These are phyloP conservation scores for Zygotorulaspora mrakii DNA, from an alignment of 1,139 yeast species.

Conservation along the genomic window DNA sequence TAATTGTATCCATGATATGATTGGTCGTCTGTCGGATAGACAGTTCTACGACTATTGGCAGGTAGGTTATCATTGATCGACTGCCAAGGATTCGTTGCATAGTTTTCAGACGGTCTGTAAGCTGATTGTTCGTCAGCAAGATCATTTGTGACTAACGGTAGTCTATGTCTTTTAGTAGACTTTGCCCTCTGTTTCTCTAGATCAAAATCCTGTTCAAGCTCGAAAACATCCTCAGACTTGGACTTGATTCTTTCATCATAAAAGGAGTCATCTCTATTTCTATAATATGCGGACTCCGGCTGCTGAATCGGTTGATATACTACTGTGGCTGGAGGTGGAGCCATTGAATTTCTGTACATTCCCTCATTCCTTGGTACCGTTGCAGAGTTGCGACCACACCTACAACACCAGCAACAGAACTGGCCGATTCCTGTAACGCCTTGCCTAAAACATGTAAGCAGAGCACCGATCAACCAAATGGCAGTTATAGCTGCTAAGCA, in stretches of 20 bases:
- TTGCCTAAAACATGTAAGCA: conserved; percentile 41
- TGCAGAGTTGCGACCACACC: conserved; percentile 19
- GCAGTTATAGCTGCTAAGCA: conserved; percentile 47
- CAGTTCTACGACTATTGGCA: conserved; percentile 7
- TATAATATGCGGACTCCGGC: conserved; percentile 29
- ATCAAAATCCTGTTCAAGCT: conserved; percentile 34
- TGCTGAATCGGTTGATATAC: conserved; percentile 33
- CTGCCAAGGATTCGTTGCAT: conserved; percentile 12
- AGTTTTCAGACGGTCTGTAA: conserved; percentile 8
- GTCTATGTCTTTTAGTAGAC: conserved; percentile 11
- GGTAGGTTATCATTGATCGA: conserved; percentile 9
- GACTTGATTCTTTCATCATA: conserved; percentile 23
- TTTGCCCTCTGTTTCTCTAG: conserved; percentile 31
- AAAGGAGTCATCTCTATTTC: conserved; percentile 17
- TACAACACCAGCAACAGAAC: conserved; percentile 45
- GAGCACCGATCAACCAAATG: conserved; percentile 41
- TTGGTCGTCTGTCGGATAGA: conserved; percentile 17
- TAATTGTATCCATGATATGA: conserved; percentile 14
- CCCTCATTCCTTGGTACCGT: conserved; percentile 18
- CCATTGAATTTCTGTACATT: conserved; percentile 14
- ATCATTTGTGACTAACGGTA: conserved; percentile 10
- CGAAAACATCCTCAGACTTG: conserved; percentile 25
- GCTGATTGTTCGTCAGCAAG: conserved; percentile 10
- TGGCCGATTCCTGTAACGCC: conserved; percentile 41
- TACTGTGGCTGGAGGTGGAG: conserved; percentile 24